Percentiles rank a stretch among this genome's conserved stretches.
Evolutionary conservation across 1,139 yeast genomes (phyloP).

Genomic region (Pichia sp.): DNA sequence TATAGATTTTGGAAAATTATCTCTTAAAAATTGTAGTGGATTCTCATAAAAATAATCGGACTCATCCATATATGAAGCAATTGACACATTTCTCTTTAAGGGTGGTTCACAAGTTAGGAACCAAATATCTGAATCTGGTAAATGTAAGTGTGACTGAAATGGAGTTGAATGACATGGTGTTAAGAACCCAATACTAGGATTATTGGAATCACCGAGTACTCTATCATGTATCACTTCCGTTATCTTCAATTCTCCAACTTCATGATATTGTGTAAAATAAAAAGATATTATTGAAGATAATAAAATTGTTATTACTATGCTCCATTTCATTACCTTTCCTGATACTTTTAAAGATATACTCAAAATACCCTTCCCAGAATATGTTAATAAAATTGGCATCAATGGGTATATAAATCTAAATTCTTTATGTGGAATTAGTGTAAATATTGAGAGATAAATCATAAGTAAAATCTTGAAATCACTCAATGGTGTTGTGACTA

Average conservation of each 20-base stretch:
- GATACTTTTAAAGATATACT: conserved; percentile 12
- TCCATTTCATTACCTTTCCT: background rate
- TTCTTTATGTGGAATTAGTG: conserved; percentile 77
- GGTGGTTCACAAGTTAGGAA: conserved; percentile 93
- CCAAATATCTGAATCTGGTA: conserved; percentile 53
- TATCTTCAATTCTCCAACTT: conserved; percentile 76
- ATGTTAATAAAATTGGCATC: conserved; percentile 60
- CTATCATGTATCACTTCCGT: conserved; percentile 31
- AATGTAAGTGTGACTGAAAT: conserved; percentile 80
- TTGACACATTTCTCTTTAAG: conserved; percentile 29
- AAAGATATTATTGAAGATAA: conserved; percentile 18
- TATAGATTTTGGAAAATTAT: conserved; percentile 31
- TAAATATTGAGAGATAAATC: conserved; percentile 47
- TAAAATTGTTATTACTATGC: conserved; percentile 3
- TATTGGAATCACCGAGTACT: background rate
- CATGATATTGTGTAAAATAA: conserved; percentile 58
- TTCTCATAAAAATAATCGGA: conserved; percentile 76
- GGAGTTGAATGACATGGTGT: conserved; percentile 98
- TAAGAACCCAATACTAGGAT: conserved; percentile 53
- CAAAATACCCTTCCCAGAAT: conserved; percentile 33
- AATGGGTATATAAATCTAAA: conserved; percentile 84
- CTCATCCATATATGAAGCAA: conserved; percentile 64
- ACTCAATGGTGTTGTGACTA: conserved; percentile 20
- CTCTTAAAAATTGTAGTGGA: conserved; percentile 47
- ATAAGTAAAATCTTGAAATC: conserved; percentile 28